Conservation (phyloP, 2,329 filamentous ascomycete species). For the Penicillium fuscoglaucum region DNA sequence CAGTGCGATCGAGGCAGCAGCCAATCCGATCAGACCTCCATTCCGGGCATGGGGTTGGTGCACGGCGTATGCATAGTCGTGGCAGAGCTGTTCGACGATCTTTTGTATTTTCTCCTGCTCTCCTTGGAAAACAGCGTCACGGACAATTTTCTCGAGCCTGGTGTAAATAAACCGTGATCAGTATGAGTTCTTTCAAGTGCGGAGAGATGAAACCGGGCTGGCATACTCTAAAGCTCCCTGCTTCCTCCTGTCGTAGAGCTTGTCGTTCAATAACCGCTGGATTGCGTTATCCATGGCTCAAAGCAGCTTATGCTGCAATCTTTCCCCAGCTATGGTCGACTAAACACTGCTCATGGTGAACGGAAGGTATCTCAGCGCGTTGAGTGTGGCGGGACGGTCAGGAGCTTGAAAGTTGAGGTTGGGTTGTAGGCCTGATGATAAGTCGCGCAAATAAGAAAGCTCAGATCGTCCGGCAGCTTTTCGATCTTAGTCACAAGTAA, state of each 20-base stretch:
- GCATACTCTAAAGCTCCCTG: conserved; percentile 91
- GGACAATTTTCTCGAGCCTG: conserved; percentile 86
- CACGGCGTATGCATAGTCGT: conserved; percentile 96
- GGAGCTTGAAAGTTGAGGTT: conserved; percentile 2
- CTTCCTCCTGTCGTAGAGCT: conserved; percentile 98
- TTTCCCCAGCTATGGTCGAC: conserved; percentile 1
- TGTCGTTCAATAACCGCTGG: conserved; percentile 90
- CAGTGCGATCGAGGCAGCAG: conserved; percentile 91
- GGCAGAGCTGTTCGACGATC: conserved; percentile 93
- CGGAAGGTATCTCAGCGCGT: not conserved
- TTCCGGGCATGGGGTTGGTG: conserved; percentile 96
- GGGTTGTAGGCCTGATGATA: not conserved
- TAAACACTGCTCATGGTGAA: conserved; percentile 11
- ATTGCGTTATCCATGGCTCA: conserved; percentile 78
- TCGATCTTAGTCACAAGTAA: not conserved
- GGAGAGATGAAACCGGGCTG: not conserved
- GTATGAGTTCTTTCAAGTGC: not conserved
- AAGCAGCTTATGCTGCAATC: conserved; percentile 5
- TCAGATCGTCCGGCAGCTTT: not conserved
- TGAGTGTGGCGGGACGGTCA: not conserved
- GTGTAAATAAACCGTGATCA: conserved; percentile 10
- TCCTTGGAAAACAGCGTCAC: conserved; percentile 73
- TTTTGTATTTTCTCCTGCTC: conserved; percentile 79
- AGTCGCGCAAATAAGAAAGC: not conserved
- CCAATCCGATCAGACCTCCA: conserved; percentile 91